A percentile compares a stretch with the other conserved stretches of the same genome.
phyloP scores from a whole-genome alignment of 371 early-diverging fungal species.

The Saksenaea oblongispora region DNA sequence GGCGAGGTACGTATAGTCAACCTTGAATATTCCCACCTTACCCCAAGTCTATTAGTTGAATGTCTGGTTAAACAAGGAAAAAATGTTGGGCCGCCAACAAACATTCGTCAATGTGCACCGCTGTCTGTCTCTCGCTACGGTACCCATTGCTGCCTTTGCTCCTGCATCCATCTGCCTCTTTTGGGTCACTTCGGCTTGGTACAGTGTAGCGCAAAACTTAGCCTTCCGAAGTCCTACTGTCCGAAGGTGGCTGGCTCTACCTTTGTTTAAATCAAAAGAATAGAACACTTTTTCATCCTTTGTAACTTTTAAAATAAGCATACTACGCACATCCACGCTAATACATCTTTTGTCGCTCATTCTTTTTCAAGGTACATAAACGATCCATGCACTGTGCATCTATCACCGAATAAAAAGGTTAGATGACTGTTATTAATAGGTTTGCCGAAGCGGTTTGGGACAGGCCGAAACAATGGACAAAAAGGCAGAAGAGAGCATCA shows the following conservation, averaged over 20 bases:
- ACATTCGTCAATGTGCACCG: slow-evolving; percentile 60
- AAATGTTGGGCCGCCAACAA: slow-evolving; percentile 15
- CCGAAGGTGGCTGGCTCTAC: slow-evolving; percentile 25
- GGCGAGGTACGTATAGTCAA: slow-evolving; percentile 58
- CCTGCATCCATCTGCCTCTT: slow-evolving; percentile 70
- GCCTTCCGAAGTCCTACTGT: slow-evolving; percentile 50
- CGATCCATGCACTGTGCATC: no score
- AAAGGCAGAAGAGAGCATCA: no score
- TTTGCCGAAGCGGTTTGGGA: no score
- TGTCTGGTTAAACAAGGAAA: slow-evolving; percentile 31
- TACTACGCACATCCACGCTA: no score
- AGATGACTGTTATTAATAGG: no score
- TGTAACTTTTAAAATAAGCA: neutral
- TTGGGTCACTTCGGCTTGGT: slow-evolving; percentile 66
- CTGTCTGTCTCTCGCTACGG: slow-evolving; percentile 58
- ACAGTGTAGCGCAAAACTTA: slow-evolving; percentile 60
- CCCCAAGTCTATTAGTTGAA: slow-evolving; percentile 40
- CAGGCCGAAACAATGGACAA: no score
- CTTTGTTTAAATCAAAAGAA: slow-evolving; percentile 7
- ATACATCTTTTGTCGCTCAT: no score
- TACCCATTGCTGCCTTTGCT: slow-evolving; percentile 70
- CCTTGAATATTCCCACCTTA: neutral
- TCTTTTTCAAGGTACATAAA: no score
- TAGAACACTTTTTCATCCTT: neutral
- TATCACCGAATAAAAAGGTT: no score